These are phyloP conservation scores for Effrenium voratum DNA, from an alignment of 73 alveolate species.

Conservation along the genomic window DNA sequence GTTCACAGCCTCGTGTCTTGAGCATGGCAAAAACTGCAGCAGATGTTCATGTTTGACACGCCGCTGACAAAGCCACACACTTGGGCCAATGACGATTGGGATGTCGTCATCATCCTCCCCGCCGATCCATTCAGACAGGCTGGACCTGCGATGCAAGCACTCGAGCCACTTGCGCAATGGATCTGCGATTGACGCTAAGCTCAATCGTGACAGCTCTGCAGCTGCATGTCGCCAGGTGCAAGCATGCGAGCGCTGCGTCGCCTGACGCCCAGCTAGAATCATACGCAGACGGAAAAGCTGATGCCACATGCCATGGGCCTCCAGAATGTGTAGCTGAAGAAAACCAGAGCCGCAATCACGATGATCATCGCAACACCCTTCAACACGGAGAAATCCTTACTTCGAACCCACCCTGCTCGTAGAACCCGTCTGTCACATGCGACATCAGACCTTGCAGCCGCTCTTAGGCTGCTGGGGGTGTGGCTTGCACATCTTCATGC, in stretches of 20 bases:
- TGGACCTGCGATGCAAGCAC: conserved; percentile 35
- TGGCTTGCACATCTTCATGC: background rate
- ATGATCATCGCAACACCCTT: background rate
- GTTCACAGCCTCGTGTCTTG: too few relatives aligned
- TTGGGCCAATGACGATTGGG: conserved; percentile 6
- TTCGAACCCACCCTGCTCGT: too few relatives aligned
- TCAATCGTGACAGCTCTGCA: background rate
- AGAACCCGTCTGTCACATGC: background rate
- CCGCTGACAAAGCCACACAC: too few relatives aligned
- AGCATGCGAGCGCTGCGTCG: conserved; percentile 57
- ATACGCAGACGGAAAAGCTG: too few relatives aligned
- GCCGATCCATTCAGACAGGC: conserved; percentile 83
- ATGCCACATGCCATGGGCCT: background rate
- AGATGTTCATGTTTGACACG: too few relatives aligned
- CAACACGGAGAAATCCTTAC: background rate
- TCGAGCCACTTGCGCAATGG: background rate
- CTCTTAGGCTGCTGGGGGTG: background rate
- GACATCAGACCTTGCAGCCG: background rate
- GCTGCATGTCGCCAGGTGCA: conserved; percentile 85
- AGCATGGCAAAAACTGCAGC: too few relatives aligned
- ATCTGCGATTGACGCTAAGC: background rate
- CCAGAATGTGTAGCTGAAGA: conserved; percentile 5
- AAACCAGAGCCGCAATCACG: background rate
- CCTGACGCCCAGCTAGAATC: background rate
- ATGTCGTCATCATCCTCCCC: conserved; percentile 81